Evolutionary conservation across 2,329 filamentous ascomycete genomes (phyloP).

Genomic region (Davidsoniella neocaledoniae): DNA sequence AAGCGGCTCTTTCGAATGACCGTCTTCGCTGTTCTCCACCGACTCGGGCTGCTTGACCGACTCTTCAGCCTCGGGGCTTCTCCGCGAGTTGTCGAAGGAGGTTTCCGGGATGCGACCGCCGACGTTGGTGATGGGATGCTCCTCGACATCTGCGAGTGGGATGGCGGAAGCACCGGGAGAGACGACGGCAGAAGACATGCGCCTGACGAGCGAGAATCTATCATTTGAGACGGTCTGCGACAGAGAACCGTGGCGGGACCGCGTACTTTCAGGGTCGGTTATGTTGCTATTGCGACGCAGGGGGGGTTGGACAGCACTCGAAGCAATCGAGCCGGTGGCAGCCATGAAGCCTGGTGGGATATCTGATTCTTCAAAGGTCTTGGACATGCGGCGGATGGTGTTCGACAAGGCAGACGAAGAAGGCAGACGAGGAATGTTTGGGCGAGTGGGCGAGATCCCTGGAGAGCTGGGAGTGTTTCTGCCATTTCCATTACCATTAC

Average conservation of each 20-base stretch:
- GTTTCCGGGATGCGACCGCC: background rate
- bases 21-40: background rate
- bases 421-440: background rate
- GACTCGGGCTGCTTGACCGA: background rate
- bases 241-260: constrained; percentile 5
- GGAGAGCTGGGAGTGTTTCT: too few species aligned
- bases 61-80: background rate
- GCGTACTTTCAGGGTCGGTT: constrained; percentile 5
- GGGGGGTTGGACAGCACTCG: constrained; percentile 19
- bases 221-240: constrained; percentile 5
- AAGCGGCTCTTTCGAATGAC: background rate
- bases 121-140: constrained; percentile 2
- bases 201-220: background rate
- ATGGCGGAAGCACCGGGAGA: background rate
- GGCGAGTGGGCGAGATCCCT: too few species aligned
- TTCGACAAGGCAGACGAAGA: constrained; percentile 1
- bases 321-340: constrained; percentile 29
- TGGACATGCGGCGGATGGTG: constrained; percentile 19
- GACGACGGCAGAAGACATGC: constrained; percentile 3
- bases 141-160: constrained; percentile 7
- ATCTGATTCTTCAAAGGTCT: constrained; percentile 28
- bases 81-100: background rate
- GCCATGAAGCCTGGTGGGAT: constrained; percentile 31
- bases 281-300: constrained; percentile 12
- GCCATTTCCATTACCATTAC: too few species aligned